phyloP scores from a whole-genome alignment of 352 stramenopile species.

The Globisporangium perplexum region DNA sequence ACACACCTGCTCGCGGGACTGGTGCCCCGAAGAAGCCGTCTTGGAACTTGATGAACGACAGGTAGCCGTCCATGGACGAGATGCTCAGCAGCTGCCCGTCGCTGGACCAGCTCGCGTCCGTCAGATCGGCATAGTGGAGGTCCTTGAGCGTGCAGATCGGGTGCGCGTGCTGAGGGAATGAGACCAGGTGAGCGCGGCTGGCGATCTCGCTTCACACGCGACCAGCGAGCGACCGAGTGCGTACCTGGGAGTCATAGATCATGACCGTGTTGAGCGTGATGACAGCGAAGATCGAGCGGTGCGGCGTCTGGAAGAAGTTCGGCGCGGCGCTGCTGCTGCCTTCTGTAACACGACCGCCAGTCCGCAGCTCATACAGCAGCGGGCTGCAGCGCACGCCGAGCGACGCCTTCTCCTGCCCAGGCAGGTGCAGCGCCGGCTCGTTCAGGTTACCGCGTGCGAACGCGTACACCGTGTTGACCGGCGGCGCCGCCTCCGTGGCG shows the following conservation, averaged over 20 bases:
- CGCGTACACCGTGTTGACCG: conserved; percentile 89
- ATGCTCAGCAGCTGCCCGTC: conserved; percentile 91
- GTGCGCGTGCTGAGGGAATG: conserved; percentile 38
- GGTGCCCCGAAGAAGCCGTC: conserved; percentile 75
- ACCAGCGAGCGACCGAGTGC: neutral
- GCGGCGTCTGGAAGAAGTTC: conserved; percentile 79
- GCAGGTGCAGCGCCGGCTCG: conserved; percentile 89
- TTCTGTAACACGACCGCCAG: no score
- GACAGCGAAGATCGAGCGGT: conserved; percentile 91
- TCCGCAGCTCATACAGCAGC: conserved; percentile 86
- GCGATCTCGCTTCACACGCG: no score
- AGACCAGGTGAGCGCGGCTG: conserved; percentile 10
- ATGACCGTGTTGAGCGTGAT: conserved; percentile 91
- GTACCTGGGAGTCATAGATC: conserved; percentile 94
- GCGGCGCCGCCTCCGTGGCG: conserved; percentile 25
- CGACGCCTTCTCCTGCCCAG: conserved; percentile 90
- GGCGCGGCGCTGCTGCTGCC: neutral
- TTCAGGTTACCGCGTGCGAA: conserved; percentile 92
- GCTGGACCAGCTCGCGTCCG: conserved; percentile 89
- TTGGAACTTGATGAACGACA: conserved; percentile 91
- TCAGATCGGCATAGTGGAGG: conserved; percentile 94
- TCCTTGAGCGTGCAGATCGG: conserved; percentile 88
- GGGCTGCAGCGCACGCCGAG: conserved; percentile 92
- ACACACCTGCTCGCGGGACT: conserved; percentile 13
- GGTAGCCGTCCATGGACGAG: conserved; percentile 94